A percentile compares a stretch with the other conserved stretches of the same genome.
These are phyloP conservation scores for Cyathus striatus DNA, from an alignment of 768 basidiomycete genomes.

Conservation along the genomic window DNA sequence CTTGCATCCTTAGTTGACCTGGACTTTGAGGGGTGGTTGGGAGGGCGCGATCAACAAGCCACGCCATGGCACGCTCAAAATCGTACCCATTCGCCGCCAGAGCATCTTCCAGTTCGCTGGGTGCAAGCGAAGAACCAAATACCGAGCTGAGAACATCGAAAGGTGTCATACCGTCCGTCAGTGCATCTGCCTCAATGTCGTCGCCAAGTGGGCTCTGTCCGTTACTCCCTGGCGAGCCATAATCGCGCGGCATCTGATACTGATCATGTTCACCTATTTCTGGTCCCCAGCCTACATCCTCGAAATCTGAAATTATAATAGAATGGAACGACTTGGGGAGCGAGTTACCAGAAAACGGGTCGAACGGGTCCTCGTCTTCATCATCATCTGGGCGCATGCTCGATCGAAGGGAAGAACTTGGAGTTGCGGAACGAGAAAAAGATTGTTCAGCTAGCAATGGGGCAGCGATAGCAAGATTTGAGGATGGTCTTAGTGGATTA, in stretches of 20 bases:
- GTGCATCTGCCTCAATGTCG: constrained; percentile 48
- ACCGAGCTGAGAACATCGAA: constrained; percentile 94
- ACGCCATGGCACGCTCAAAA: constrained; percentile 94
- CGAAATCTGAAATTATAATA: constrained; percentile 58
- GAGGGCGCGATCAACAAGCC: constrained; percentile 75
- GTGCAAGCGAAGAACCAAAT: constrained; percentile 86
- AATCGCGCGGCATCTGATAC: constrained; percentile 14
- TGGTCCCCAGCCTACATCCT: constrained; percentile 50
- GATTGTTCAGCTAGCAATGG: constrained; percentile 76
- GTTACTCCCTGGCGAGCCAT: constrained; percentile 11
- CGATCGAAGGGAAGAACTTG: constrained; percentile 65
- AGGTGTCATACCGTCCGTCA: constrained; percentile 94
- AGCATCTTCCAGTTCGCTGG: constrained; percentile 91
- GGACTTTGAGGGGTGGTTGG: constrained; percentile 40
- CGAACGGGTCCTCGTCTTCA: constrained; percentile 83
- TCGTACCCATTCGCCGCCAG: constrained; percentile 85
- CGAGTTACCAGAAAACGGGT: constrained; percentile 58
- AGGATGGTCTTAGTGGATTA: constrained; percentile 60
- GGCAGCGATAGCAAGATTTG: constrained; percentile 88
- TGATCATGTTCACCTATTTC: constrained; percentile 17
- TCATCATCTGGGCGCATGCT: constrained; percentile 54
- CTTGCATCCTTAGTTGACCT: constrained; percentile 45
- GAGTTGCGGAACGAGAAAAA: constrained; percentile 52
- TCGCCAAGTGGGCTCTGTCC: constrained; percentile 29
- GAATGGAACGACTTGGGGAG: constrained; percentile 58